Conservation (phyloP, 495 filamentous ascomycete species). For the Bacidia gigantensis region DNA sequence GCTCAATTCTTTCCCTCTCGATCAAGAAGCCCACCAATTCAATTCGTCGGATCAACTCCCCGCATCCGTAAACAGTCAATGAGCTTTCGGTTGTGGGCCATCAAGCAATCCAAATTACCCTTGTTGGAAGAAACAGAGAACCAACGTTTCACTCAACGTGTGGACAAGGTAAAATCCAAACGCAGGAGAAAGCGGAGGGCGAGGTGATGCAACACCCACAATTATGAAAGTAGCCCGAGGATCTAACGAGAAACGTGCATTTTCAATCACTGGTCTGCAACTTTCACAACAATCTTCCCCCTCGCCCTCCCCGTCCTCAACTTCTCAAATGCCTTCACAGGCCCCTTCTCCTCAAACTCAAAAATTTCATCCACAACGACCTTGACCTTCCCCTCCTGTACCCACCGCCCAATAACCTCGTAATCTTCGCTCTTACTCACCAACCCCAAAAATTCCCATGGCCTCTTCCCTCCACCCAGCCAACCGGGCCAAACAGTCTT, state of each 20-base stretch:
- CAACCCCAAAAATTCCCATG: constrained; percentile 22
- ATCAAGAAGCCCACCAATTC: background rate
- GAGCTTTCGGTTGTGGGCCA: background rate
- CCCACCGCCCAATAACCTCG: constrained; percentile 41
- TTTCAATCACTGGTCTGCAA: constrained; percentile 18
- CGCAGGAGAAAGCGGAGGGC: too few relatives aligned
- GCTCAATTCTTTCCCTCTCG: background rate
- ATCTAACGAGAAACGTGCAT: too few relatives aligned
- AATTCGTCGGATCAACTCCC: background rate
- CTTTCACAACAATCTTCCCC: constrained; percentile 58
- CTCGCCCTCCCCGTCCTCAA: constrained; percentile 46
- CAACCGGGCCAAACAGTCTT: constrained; percentile 36
- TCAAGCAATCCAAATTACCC: too few relatives aligned
- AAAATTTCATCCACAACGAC: constrained; percentile 46
- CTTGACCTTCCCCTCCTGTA: constrained; percentile 47
- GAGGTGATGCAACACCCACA: too few relatives aligned
- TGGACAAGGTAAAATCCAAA: too few relatives aligned
- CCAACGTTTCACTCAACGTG: too few relatives aligned
- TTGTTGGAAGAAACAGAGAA: too few relatives aligned
- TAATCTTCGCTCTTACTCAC: constrained; percentile 34
- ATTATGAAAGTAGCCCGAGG: too few relatives aligned
- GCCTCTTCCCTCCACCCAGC: constrained; percentile 50
- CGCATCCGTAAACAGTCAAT: background rate
- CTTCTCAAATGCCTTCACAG: constrained; percentile 45
- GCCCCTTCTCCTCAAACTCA: constrained; percentile 38